Conservation (phyloP, 2,329 filamentous ascomycete genomes). For the Claviceps fusiformis region DNA sequence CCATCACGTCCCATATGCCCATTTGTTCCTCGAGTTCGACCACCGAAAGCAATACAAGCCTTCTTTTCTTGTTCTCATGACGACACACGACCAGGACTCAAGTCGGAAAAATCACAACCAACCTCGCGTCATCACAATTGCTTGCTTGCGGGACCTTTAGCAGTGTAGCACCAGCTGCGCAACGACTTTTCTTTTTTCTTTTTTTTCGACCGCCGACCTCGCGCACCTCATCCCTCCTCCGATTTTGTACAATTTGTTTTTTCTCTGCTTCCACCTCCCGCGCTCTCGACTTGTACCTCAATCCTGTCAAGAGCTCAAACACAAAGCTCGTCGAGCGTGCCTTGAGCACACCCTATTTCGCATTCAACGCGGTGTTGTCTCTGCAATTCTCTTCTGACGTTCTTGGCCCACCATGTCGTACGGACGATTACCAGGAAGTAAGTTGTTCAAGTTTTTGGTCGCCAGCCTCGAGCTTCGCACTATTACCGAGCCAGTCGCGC, state of each 20-base stretch:
- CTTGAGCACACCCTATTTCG: neutral
- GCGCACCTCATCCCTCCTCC: neutral
- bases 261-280: neutral
- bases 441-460: neutral
- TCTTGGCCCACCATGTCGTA: slow-evolving; percentile 2
- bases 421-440: neutral
- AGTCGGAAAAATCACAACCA: neutral
- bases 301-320: neutral
- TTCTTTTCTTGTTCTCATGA: neutral
- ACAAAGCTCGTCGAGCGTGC: neutral
- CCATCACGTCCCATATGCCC: neutral
- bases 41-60: too few species aligned
- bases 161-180: neutral
- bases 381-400: neutral
- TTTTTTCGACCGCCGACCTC: neutral
- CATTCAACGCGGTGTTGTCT: neutral
- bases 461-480: neutral
- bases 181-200: neutral
- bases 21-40: neutral
- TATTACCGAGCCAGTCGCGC: neutral
- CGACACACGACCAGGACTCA: neutral
- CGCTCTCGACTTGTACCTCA: neutral
- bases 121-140: neutral
- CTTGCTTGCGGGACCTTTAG: neutral
- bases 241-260: neutral